A percentile compares a stretch with the other conserved stretches of the same genome.
phyloP scores from a whole-genome alignment of 345 rosid species.

The Gossypium longicalyx region DNA sequence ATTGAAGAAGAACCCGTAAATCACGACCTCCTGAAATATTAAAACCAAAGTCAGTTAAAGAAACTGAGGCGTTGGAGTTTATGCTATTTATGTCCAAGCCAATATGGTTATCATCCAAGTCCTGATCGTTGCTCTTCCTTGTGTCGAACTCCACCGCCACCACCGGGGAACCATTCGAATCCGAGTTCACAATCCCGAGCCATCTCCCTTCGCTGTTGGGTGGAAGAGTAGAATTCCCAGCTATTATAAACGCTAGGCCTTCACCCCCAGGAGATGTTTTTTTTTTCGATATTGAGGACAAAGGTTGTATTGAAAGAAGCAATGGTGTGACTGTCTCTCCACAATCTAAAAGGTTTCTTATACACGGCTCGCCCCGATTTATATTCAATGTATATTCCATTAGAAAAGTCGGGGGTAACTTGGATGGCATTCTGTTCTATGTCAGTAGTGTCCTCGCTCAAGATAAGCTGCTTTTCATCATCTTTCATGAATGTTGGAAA shows the following conservation, averaged over 20 bases:
- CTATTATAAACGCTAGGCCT: neutral
- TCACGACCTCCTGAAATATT: slow-evolving; percentile 17
- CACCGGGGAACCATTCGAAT: neutral
- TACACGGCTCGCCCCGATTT: neutral
- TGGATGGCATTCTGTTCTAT: neutral
- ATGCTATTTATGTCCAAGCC: neutral
- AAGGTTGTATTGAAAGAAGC: neutral
- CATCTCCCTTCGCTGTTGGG: neutral
- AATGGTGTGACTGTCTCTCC: neutral
- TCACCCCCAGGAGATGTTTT: neutral
- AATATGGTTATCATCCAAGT: neutral
- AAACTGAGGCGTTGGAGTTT: neutral
- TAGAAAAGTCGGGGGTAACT: neutral
- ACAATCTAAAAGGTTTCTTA: neutral
- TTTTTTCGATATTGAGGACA: neutral
- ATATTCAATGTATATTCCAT: neutral
- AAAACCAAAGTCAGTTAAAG: slow-evolving; percentile 18
- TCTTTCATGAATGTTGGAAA: neutral
- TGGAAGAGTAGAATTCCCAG: neutral
- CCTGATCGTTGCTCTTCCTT: neutral
- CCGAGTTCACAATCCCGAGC: neutral
- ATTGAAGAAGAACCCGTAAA: slow-evolving; percentile 28
- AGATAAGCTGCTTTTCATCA: neutral
- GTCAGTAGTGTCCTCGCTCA: neutral
- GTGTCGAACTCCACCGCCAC: slow-evolving; percentile 1